Evolutionary conservation across 1,284 basidiomycete species (phyloP), one percentile per base, ranked within the genome.

Genomic region (Ceratobasidium sp.): DNA sequence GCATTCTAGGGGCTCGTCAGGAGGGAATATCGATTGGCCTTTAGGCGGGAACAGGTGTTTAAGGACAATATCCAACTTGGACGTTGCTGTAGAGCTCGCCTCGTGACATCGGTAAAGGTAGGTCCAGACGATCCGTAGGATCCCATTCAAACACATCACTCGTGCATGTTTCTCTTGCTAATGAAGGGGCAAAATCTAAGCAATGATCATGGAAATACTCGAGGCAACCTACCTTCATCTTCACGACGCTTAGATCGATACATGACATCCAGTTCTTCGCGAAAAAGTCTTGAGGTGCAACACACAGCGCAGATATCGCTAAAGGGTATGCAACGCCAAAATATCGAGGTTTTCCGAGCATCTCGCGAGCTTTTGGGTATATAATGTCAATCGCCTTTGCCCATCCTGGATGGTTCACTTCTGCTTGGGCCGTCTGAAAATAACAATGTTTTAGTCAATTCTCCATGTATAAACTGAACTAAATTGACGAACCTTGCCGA

Each of bases 341-440:
- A 80, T 98, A 98, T 38, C 95, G 89, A 9, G 93, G 93, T 80
- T 98, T 98, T 46, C 86, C 83, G 79, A 91, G 89, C 93, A 98
- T 96, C 69, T 92, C 91, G 72, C 87, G 86, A 4, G 95, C 94
- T 77, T 93, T 91, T 0, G 92, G 91, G 78, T 91, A 90, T 50
- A 98, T 93, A 6, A 89, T 83, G 76, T 95, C 91, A 57, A 98
- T 91, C 0, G 95, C 95, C 79, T 94, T 95, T 1, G 90, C 91
- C 96, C 96, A 98, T 72, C 92, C 87, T 0, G 96, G 96, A 80
- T 98, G 93, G 78, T 98, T 98, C 59, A 97, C 94, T 83, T 98
- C 96, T 0, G 95, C 96, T 80, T 97, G 95, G 0, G 95, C 96
- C 30, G 93, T 95, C 90, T 95, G 77, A 16, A 72, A 43, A 75